These are phyloP conservation scores for Arachis monticola DNA, from an alignment of 331 rosid species.

Conservation along the genomic window DNA sequence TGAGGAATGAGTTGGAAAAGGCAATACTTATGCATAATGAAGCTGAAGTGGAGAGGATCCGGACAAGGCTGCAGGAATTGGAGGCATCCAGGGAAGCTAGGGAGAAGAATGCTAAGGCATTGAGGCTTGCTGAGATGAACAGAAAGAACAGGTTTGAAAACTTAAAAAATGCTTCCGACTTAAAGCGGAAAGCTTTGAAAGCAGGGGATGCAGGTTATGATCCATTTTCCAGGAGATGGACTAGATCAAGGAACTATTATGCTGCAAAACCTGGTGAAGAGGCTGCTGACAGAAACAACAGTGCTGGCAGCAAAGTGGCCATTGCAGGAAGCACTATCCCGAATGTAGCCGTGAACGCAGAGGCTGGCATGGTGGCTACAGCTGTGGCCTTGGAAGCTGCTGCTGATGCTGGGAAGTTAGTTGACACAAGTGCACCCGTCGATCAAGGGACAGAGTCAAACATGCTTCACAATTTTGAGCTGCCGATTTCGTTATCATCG, in stretches of 20 bases:
- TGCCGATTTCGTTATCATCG: constrained; percentile 76
- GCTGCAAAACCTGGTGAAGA: constrained; percentile 62
- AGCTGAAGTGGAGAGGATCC: constrained; percentile 68
- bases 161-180: constrained; percentile 90
- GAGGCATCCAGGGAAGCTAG: constrained; percentile 65
- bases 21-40: constrained; percentile 71
- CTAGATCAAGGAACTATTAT: constrained; percentile 92
- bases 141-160: constrained; percentile 91
- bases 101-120: constrained; percentile 76
- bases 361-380: constrained; percentile 75
- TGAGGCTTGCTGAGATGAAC: constrained; percentile 95
- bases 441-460: constrained; percentile 88
- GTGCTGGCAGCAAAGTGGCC: constrained; percentile 37
- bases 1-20: constrained; percentile 74
- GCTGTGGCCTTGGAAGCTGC: constrained; percentile 91
- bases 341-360: constrained; percentile 34
- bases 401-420: constrained; percentile 92
- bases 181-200: constrained; percentile 64
- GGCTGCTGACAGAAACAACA: constrained; percentile 46
- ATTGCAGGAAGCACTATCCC: constrained; percentile 44
- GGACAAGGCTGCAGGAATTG: constrained; percentile 68
- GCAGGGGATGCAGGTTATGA: constrained; percentile 98
- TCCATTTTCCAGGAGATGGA: constrained; percentile 99
- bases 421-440: constrained; percentile 88
- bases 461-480: constrained; percentile 77